Percentiles rank a stretch among this genome's conserved stretches.
Conservation (phyloP, 2,329 filamentous ascomycete genomes). For the Botrytis fabae region DNA sequence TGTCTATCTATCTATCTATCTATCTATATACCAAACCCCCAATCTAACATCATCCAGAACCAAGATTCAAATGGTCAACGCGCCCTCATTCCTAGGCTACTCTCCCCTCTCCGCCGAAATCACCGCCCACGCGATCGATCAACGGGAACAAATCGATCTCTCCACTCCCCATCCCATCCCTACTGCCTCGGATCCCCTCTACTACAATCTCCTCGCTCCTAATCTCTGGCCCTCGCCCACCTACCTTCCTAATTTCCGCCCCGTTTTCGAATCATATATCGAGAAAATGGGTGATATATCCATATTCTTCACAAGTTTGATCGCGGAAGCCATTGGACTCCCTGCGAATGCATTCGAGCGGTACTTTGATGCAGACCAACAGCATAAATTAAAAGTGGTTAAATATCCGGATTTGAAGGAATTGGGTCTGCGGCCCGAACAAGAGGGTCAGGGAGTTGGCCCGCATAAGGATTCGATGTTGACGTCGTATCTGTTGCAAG, state of each 20-base stretch:
- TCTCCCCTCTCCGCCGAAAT: conserved; percentile 65
- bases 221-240: conserved; percentile 74
- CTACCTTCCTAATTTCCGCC: conserved; percentile 66
- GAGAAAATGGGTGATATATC: conserved; percentile 70
- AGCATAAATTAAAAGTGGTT: conserved; percentile 89
- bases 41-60: conserved; percentile 35
- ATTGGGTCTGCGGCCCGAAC: conserved; percentile 47
- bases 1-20: too few relatives aligned
- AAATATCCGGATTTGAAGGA: conserved; percentile 76
- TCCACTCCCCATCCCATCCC: conserved; percentile 75
- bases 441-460: conserved; percentile 63
- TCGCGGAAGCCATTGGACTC: conserved; percentile 80
- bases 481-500: conserved; percentile 78
- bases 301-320: conserved; percentile 72
- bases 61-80: conserved; percentile 72
- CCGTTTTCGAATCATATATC: conserved; percentile 74
- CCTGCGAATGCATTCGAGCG: conserved; percentile 68
- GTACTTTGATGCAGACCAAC: conserved; percentile 70
- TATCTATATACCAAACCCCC: conserved; percentile 42
- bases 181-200: conserved; percentile 60
- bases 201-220: conserved; percentile 74
- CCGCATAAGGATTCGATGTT: conserved; percentile 87
- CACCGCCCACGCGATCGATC: conserved; percentile 74
- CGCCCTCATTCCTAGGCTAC: conserved; percentile 70
- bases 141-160: conserved; percentile 84